Conservation (phyloP, 345 rosid species). For the Gossypium raimondii region DNA sequence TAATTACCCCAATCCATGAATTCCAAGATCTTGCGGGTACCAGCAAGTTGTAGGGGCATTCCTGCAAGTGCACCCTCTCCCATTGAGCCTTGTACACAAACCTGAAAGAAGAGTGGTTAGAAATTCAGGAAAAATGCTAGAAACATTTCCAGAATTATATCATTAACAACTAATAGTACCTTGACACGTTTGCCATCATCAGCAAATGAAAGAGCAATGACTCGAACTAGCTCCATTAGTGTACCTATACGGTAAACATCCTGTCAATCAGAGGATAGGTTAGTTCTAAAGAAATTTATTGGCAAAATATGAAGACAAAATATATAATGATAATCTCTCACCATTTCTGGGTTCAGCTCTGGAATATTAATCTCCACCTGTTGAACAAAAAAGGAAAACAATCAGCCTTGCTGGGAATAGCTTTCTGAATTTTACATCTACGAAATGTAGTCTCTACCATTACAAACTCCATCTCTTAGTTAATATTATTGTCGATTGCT, state of each 20-base stretch:
- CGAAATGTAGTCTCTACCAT: not conserved
- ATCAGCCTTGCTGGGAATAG: not conserved
- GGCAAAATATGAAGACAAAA: not conserved
- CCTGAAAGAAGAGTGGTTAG: slow-evolving; percentile 40
- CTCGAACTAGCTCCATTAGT: slow-evolving; percentile 84
- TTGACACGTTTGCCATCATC: slow-evolving; percentile 94
- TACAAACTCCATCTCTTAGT: not conserved
- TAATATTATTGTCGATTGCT: not conserved
- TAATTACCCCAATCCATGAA: slow-evolving; percentile 96
- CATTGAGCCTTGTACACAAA: slow-evolving; percentile 99
- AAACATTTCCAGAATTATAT: not conserved
- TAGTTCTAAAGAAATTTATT: slow-evolving; percentile 8
- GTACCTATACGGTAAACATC: slow-evolving; percentile 98
- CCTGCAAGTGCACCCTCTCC: slow-evolving; percentile 95
- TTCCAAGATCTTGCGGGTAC: slow-evolving; percentile 84
- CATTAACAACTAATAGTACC: slow-evolving; percentile 35
- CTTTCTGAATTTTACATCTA: not conserved
- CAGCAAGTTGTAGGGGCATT: slow-evolving; percentile 95
- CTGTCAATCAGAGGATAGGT: slow-evolving; percentile 42
- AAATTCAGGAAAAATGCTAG: not conserved
- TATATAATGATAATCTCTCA: slow-evolving; percentile 19
- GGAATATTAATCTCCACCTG: slow-evolving; percentile 95
- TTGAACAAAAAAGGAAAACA: slow-evolving; percentile 18
- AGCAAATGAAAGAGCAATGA: slow-evolving; percentile 81
- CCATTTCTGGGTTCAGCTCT: slow-evolving; percentile 96